These are phyloP conservation scores for Papiliotrema terrestris DNA, from an alignment of 1,284 basidiomycete genomes.

Conservation along the genomic window DNA sequence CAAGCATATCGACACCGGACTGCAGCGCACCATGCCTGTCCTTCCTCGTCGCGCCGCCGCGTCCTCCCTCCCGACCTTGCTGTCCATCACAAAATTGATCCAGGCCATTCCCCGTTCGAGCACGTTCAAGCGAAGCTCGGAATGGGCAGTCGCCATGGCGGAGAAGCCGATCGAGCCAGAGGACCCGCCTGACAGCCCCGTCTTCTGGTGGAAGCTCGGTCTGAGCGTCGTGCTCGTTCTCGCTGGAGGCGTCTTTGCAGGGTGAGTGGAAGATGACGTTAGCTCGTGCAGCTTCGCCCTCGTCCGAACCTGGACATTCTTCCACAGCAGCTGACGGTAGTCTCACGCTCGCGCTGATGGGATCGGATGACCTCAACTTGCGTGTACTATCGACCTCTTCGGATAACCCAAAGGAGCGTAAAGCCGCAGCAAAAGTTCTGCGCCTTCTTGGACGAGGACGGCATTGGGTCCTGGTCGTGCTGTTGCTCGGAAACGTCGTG, in stretches of 20 bases:
- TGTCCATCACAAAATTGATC: conserved; percentile 38
- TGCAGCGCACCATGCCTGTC: conserved; percentile 14
- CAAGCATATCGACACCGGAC: too few relatives aligned
- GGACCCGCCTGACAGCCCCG: conserved; percentile 39
- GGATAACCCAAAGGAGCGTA: conserved; percentile 62
- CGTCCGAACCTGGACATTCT: not conserved
- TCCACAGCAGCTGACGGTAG: conserved; percentile 24
- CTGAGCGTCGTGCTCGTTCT: conserved; percentile 67
- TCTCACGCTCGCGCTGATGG: conserved; percentile 89
- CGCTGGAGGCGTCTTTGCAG: conserved; percentile 78
- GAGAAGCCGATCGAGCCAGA: conserved; percentile 28
- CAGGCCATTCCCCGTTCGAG: not conserved
- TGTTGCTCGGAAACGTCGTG: conserved; percentile 80
- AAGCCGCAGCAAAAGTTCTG: conserved; percentile 71
- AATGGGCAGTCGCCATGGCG: conserved; percentile 6
- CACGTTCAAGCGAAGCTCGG: conserved; percentile 6
- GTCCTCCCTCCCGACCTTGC: conserved; percentile 28
- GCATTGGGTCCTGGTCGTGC: conserved; percentile 91
- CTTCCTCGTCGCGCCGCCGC: conserved; percentile 7
- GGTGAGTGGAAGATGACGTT: conserved; percentile 55
- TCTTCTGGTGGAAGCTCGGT: conserved; percentile 64
- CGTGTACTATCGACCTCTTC: conserved; percentile 79
- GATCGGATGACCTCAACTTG: conserved; percentile 86
- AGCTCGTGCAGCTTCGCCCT: too few relatives aligned
- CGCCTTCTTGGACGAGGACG: conserved; percentile 73